phyloP scores from a whole-genome alignment of 768 basidiomycete species.

The Suillus occidentalis region DNA sequence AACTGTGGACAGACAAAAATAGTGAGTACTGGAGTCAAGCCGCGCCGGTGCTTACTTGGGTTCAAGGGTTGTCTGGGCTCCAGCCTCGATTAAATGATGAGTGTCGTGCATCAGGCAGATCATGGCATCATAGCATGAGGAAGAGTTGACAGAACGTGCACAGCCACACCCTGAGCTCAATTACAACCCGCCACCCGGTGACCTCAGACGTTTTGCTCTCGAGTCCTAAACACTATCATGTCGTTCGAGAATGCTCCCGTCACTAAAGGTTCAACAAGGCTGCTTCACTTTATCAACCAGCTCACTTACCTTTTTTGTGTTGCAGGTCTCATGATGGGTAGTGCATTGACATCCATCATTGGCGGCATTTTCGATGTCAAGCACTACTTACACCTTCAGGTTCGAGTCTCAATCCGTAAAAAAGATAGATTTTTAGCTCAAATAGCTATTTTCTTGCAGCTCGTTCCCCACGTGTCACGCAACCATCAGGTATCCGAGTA shows the following conservation, averaged over 20 bases:
- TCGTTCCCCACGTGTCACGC: slow-evolving; percentile 86
- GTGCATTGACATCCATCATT: slow-evolving; percentile 70
- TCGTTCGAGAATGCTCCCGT: slow-evolving; percentile 85
- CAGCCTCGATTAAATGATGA: neutral
- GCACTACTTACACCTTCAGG: slow-evolving; percentile 86
- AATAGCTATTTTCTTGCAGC: slow-evolving; percentile 38
- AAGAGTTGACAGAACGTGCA: neutral
- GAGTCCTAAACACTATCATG: slow-evolving; percentile 39
- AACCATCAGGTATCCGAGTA: slow-evolving; percentile 71
- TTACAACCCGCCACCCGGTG: neutral
- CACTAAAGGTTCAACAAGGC: slow-evolving; percentile 61
- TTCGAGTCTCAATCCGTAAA: slow-evolving; percentile 29
- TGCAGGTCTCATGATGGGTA: slow-evolving; percentile 73
- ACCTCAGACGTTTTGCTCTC: neutral
- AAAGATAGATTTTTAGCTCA: slow-evolving; percentile 1
- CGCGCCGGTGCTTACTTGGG: neutral
- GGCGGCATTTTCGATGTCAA: slow-evolving; percentile 84
- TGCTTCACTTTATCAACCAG: neutral
- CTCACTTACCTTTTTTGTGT: neutral
- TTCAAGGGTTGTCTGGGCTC: neutral
- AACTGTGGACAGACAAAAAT: neutral
- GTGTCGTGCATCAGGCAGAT: neutral
- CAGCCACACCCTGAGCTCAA: neutral
- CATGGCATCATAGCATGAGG: neutral
- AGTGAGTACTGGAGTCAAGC: neutral